Evolutionary conservation across 805 yeast species (phyloP), one percentile per base, ranked within the genome.

Genomic region (Wickerhamiella cacticola): DNA sequence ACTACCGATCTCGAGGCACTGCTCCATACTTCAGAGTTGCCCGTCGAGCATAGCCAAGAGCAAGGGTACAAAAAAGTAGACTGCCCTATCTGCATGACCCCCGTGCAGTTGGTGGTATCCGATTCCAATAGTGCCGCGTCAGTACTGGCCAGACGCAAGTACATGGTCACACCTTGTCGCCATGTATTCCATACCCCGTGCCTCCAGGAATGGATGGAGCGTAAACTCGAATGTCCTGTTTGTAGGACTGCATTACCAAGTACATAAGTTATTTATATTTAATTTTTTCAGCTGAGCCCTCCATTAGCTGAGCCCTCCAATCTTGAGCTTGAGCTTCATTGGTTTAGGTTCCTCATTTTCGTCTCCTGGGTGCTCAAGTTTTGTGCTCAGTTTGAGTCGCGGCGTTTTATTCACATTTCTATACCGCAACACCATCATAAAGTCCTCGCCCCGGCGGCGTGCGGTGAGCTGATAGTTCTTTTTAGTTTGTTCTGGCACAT

Each of bases 121-220:
- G 24, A 25, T 3, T 15, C 16, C 10, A 16, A 31, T 38, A 46
- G 31, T 29, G 39, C 45, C n/a, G 54, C 64, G 15, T 55, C 59
- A 13, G 26, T 65, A 21, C 52, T 64, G 26, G 67, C 65, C 3
- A 50, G 68, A 13, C 56, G 64, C 23, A 52, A 54, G 35, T 64
- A 64, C 50, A 64, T 64, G 68, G 76, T 86, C 2, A 85, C 97
- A 0, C 96, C 96, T 1, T 88, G 97, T 63, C 71, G 78, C 36
- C 97, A 88, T 62, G 77, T 86, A 8, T 89, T 87, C 73, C 96
- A 88, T 60, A 74, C 85, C 1, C 79, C 75, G n/a, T 88, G 97
- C 65, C 67, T 89, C 53, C 94, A 84, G 59, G 77, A 74, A 52
- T 89, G 96, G 96, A 86, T 89, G 96, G 76, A 79, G 61, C 82